Evolutionary conservation across 208 protist genomes (phyloP).

Genomic region (Leishmania mexicana): DNA sequence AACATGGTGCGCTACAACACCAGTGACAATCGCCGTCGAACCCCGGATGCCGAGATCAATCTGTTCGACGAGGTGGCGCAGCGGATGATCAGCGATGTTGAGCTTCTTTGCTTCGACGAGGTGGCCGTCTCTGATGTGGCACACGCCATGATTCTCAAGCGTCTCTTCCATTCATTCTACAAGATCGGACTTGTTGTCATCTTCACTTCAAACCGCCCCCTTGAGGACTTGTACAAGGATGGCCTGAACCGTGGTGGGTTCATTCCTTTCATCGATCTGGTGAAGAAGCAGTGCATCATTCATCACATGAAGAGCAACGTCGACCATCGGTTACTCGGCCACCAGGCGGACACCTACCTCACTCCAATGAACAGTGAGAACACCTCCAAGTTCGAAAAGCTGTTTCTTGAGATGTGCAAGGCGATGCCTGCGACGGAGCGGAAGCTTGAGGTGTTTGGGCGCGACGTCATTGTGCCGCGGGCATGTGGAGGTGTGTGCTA

Average conservation of each 20-base stretch:
- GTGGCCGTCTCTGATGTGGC: conserved; percentile 94
- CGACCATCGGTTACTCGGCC: conserved; percentile 94
- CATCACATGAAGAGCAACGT: conserved; percentile 89
- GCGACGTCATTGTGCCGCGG: conserved; percentile 67
- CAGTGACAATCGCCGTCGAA: conserved; percentile 47
- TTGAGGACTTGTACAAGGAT: conserved; percentile 90
- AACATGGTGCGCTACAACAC: conserved; percentile 67
- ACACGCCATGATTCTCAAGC: conserved; percentile 95
- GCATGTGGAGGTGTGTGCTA: conserved; percentile 77
- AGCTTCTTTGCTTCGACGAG: conserved; percentile 96
- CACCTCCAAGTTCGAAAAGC: conserved; percentile 58
- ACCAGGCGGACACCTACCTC: conserved; percentile 71
- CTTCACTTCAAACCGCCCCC: conserved; percentile 93
- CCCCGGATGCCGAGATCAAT: conserved; percentile 71
- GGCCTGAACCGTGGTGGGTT: conserved; percentile 95
- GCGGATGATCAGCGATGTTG: conserved; percentile 86
- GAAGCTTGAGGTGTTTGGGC: conserved; percentile 76
- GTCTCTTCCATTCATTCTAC: conserved; percentile 92
- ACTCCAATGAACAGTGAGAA: conserved; percentile 68
- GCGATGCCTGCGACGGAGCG: conserved; percentile 59
- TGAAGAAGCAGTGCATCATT: conserved; percentile 84
- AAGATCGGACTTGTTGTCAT: conserved; percentile 92
- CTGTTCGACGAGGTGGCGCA: conserved; percentile 87
- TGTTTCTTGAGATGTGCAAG: conserved; percentile 87
- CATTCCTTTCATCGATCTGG: conserved; percentile 95